These are phyloP conservation scores for Candida tammaniensis DNA, from an alignment of 805 yeast genomes.

Conservation along the genomic window DNA sequence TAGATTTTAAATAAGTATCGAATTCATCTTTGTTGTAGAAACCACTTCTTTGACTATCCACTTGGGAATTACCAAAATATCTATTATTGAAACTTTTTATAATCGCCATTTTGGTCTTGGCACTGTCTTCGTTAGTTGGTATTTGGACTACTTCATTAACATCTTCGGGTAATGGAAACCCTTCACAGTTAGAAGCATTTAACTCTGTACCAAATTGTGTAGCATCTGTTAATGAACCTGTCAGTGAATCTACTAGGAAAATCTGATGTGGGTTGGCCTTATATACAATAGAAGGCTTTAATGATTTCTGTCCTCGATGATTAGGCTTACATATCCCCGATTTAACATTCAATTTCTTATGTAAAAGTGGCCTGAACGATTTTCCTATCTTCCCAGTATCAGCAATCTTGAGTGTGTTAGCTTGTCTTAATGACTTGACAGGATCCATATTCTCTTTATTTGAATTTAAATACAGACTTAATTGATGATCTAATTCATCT, in stretches of 20 bases:
- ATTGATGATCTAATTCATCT: slow-evolving; percentile 33
- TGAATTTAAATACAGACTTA: slow-evolving; percentile 21
- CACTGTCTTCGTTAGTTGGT: slow-evolving; percentile 44
- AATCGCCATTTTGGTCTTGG: slow-evolving; percentile 29
- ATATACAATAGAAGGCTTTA: slow-evolving; percentile 31
- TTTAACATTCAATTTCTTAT: slow-evolving; percentile 2
- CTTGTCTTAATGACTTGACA: slow-evolving; percentile 10
- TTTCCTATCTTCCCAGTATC: neutral
- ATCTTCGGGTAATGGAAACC: slow-evolving; percentile 59
- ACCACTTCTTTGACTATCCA: slow-evolving; percentile 16
- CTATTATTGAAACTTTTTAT: slow-evolving; percentile 32
- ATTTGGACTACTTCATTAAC: slow-evolving; percentile 58
- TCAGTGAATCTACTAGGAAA: slow-evolving; percentile 58
- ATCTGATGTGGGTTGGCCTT: slow-evolving; percentile 25
- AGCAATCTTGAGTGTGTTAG: slow-evolving; percentile 2
- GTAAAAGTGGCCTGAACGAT: slow-evolving; percentile 5
- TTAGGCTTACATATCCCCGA: slow-evolving; percentile 43
- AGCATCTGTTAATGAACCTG: slow-evolving; percentile 60
- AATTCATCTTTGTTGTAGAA: slow-evolving; percentile 31
- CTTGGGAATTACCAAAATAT: slow-evolving; percentile 1
- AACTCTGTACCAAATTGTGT: slow-evolving; percentile 69
- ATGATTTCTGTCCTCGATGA: slow-evolving; percentile 21
- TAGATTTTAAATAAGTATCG: slow-evolving; percentile 16
- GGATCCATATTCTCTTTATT: slow-evolving; percentile 33
- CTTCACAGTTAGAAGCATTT: slow-evolving; percentile 59